phyloP scores from a whole-genome alignment of 1,284 basidiomycete genomes.

The Baeospora myosura region DNA sequence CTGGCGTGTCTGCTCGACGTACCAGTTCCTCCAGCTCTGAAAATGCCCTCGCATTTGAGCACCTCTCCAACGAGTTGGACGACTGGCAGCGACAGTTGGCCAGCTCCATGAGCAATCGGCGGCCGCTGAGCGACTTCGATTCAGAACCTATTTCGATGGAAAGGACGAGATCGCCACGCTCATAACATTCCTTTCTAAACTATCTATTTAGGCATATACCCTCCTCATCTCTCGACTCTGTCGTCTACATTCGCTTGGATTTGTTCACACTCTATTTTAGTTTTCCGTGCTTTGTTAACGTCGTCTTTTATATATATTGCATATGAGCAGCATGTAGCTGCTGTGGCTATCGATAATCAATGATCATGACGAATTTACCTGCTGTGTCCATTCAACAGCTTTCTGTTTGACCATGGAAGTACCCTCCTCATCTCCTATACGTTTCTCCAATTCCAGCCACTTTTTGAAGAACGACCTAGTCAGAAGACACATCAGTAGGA shows the following conservation, averaged over 20 bases:
- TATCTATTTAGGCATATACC: conserved; percentile 49
- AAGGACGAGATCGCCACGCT: conserved; percentile 4
- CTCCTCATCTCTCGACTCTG: conserved; percentile 29
- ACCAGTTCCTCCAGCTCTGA: conserved; percentile 77
- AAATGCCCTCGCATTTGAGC: conserved; percentile 65
- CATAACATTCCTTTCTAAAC: conserved; percentile 22
- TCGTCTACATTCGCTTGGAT: conserved; percentile 45
- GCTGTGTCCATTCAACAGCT: conserved; percentile 84
- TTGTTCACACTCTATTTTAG: conserved; percentile 34
- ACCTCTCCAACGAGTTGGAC: conserved; percentile 70
- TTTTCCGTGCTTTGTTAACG: conserved; percentile 25
- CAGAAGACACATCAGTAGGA: too few relatives aligned
- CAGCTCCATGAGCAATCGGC: conserved; percentile 64
- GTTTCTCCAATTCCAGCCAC: conserved; percentile 87
- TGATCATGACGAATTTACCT: conserved; percentile 23
- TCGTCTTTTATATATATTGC: conserved; percentile 28
- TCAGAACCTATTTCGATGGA: conserved; percentile 27
- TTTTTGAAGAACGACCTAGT: conserved; percentile 92
- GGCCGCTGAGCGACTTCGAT: conserved; percentile 67
- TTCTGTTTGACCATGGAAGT: conserved; percentile 77
- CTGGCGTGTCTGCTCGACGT: conserved; percentile 54
- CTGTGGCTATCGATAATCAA: neutral
- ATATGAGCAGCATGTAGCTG: neutral
- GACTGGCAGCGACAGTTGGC: conserved; percentile 78
- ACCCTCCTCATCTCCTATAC: conserved; percentile 83